Evolutionary conservation across 129 eudicot species (phyloP).

Genomic region (Chrysanthemum lavandulifolium): DNA sequence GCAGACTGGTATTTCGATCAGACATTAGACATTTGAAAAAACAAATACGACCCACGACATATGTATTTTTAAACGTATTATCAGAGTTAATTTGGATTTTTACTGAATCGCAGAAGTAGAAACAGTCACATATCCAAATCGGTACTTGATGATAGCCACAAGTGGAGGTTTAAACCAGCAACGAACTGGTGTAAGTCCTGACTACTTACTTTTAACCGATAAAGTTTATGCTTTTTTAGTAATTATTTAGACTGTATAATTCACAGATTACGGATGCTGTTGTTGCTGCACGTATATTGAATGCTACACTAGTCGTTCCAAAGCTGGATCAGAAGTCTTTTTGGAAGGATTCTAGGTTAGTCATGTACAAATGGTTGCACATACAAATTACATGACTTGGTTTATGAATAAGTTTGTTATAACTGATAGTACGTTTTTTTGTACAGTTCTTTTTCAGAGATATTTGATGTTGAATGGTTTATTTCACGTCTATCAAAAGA

Average conservation of each 20-base stretch:
- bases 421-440: constrained; percentile 21
- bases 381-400: constrained; percentile 30
- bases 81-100: constrained; percentile 13
- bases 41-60: no score
- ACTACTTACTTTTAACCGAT: neutral
- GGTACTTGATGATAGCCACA: constrained; percentile 74
- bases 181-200: constrained; percentile 75
- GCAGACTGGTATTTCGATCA: no score
- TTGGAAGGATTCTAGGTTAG: constrained; percentile 98
- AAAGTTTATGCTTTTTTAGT: neutral
- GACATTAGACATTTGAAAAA: no score
- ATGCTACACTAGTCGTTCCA: constrained; percentile 97
- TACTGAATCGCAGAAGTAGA: constrained; percentile 53
- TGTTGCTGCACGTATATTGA: constrained; percentile 96
- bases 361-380: constrained; percentile 29
- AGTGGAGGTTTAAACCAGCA: constrained; percentile 98
- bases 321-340: constrained; percentile 81
- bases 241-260: neutral
- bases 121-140: constrained; percentile 54
- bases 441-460: constrained; percentile 87
- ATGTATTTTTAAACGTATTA: neutral
- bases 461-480: constrained; percentile 90
- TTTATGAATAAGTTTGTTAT: constrained; percentile 21
- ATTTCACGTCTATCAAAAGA: constrained; percentile 70
- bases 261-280: constrained; percentile 93